Base-by-base conservation (phyloP, 1,139 yeast genomes). In the Yamadazyma atlantica region DNA sequence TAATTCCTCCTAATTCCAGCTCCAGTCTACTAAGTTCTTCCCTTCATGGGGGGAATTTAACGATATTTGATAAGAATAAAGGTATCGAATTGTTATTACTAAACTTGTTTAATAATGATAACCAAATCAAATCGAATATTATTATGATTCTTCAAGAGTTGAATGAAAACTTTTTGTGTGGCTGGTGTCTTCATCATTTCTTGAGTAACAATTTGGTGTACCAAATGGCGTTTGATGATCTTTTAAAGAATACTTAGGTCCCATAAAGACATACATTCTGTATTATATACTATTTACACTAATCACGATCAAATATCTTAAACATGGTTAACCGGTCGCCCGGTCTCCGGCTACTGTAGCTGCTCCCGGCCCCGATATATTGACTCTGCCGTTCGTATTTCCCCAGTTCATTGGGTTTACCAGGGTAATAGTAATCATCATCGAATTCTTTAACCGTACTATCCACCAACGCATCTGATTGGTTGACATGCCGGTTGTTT, bases 361-460 rank as follows among this genome's bases (percentile, higher is more conserved):
- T 74, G 34, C 64, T 63, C 1, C 87, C 87, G 1, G 82, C 70
- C 4, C 88, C 90, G 46, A 80, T 85, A 52, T 73, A 85, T 49
- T 74, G 78, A 39, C 83, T 77, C 43, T 78, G 78, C 44, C 89
- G 60, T 11, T 48, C 40, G 22, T 48, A 52, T 17, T 43, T 35
- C 11, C 39, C 42, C 15, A 34, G 32, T 21, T 45, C 50, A 26
- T 53, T n/a, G 61, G 65, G 42, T 57, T 62, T 43, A 1, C 76
- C 76, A 7, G 71, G 73, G 40, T 64, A 53, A 39, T 47, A 52
- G n/a, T 55, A 49, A 12, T 46, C 46, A 17, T 52, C 42, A 8
- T 55, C 54, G 41, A 68, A 68, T 46, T 69, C 73, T 34, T 63
- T 54, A 12, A 51, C 48, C 24, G 53, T 57, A 27, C 66, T 52